Evolutionary conservation across 345 rosid genomes (phyloP), one percentile per base, ranked within the genome.

Genomic region (Eucalyptus pauciflora): DNA sequence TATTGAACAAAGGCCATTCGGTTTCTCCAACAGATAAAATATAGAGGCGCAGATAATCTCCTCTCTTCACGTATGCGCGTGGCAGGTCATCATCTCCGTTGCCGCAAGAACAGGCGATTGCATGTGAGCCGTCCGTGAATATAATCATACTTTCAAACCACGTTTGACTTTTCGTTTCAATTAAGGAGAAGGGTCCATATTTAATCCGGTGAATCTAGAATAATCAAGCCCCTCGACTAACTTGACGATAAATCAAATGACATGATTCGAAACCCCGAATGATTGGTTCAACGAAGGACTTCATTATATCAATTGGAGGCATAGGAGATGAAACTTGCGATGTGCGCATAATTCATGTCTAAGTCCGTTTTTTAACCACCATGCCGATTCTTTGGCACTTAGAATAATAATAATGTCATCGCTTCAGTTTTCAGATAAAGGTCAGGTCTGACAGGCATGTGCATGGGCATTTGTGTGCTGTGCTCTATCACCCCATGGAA

Each of bases 91-190:
- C 83, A 41, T 27, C 83, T 76, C 83, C 46, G 24, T 10, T 46
- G 46, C 83, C 62, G 89, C 81, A 54, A 83, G 22, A 13, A 7
- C 48, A 86, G 89, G 86, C 27, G 88, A 76, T 89, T 33, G 92
- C 93, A 89, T 88, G 93, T 91, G 90, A 87, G 90, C 87, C 37
- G 89, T 50, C 86, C 89, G 91, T 33, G 88, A 81, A n/a, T 58
- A 88, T 37, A 54, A 17, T 51, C 79, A 9, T 76, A 10, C 14
- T 76, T 20, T 6, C 8, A 37, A 48, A 37, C 27, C 15, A 20
- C 48, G 15, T 6, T 76, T 76, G 83, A 76, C 83, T 76, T 76
- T 71, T 41, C 8, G 12, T 41, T 20, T 20, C 10, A 5, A 76
- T 18, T 18, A 10, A 37, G 14, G 81, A 37, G 81, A 37, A 37